A percentile compares a stretch with the other conserved stretches of the same genome.
phyloP scores from a whole-genome alignment of 495 filamentous ascomycete species.

The Xylaria cubensis region DNA sequence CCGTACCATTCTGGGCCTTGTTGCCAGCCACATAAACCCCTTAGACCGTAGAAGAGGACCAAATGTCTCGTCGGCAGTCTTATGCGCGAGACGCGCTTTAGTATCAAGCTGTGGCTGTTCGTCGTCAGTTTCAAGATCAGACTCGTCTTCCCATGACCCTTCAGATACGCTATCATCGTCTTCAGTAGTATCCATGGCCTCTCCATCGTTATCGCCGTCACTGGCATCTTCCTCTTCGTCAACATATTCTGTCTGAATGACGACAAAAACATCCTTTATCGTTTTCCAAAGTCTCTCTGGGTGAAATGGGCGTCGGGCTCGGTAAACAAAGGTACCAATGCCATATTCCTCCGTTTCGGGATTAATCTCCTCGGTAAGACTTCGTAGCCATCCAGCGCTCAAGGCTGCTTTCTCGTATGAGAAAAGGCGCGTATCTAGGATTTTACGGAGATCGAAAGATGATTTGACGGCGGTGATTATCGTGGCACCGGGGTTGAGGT shows the following conservation, averaged over 20 bases:
- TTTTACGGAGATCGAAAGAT: slow-evolving; percentile 56
- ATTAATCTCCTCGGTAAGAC: slow-evolving; percentile 44
- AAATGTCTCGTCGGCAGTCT: slow-evolving; percentile 39
- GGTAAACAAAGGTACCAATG: slow-evolving; percentile 64
- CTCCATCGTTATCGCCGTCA: slow-evolving; percentile 33
- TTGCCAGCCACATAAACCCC: slow-evolving; percentile 40
- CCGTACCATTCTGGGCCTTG: slow-evolving; percentile 26
- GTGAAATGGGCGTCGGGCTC: slow-evolving; percentile 59
- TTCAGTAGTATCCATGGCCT: background rate
- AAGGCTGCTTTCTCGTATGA: slow-evolving; percentile 38
- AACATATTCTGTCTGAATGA: slow-evolving; percentile 51
- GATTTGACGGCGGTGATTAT: slow-evolving; percentile 55
- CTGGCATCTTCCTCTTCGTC: slow-evolving; percentile 31
- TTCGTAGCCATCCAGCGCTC: slow-evolving; percentile 38
- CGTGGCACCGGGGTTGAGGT: slow-evolving; percentile 60
- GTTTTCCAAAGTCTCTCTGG: slow-evolving; percentile 55
- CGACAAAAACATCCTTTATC: slow-evolving; percentile 60
- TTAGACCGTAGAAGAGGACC: slow-evolving; percentile 42
- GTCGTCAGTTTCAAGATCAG: slow-evolving; percentile 27
- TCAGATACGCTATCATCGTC: slow-evolving; percentile 32
- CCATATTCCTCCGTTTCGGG: slow-evolving; percentile 66
- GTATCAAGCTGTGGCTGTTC: slow-evolving; percentile 36
- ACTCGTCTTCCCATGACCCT: slow-evolving; percentile 25
- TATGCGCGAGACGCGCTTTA: slow-evolving; percentile 38
- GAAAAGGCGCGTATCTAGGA: slow-evolving; percentile 57